These are phyloP conservation scores for Mortierella sp. DNA, from an alignment of 371 early-diverging fungal genomes.

Conservation along the genomic window DNA sequence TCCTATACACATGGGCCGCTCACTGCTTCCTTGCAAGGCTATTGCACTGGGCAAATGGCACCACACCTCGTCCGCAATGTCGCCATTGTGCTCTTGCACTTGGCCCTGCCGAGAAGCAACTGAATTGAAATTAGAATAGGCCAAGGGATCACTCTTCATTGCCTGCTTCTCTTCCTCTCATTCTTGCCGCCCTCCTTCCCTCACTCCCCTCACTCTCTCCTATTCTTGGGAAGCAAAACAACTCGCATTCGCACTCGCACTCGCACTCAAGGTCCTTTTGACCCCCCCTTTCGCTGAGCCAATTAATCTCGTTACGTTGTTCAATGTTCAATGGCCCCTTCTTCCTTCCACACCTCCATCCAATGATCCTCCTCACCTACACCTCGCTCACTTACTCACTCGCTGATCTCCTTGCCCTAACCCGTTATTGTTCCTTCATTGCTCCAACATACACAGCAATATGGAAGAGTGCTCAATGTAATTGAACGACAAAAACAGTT, in stretches of 20 bases:
- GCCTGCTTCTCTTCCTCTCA: neutral
- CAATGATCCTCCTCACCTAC: neutral
- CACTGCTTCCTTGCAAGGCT: neutral
- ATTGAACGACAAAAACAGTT: neutral
- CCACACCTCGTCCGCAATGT: slow-evolving; percentile 23
- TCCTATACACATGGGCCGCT: neutral
- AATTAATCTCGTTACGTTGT: neutral
- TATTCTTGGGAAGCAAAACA: slow-evolving; percentile 5
- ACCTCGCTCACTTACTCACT: neutral
- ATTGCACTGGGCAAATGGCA: slow-evolving; percentile 21
- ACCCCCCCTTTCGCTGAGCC: neutral
- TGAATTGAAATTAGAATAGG: neutral
- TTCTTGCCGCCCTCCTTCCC: neutral
- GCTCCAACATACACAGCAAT: neutral
- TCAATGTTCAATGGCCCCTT: no score
- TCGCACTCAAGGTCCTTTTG: neutral
- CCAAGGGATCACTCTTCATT: neutral
- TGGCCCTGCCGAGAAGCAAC: neutral
- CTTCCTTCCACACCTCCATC: neutral
- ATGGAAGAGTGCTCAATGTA: neutral
- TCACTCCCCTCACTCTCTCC: neutral
- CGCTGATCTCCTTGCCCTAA: neutral
- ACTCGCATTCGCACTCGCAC: no score
- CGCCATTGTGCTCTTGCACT: slow-evolving; percentile 13
- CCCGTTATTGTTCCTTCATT: neutral